Base-by-base conservation (phyloP, 345 rosid genomes). In the Euclidium syriacum region DNA sequence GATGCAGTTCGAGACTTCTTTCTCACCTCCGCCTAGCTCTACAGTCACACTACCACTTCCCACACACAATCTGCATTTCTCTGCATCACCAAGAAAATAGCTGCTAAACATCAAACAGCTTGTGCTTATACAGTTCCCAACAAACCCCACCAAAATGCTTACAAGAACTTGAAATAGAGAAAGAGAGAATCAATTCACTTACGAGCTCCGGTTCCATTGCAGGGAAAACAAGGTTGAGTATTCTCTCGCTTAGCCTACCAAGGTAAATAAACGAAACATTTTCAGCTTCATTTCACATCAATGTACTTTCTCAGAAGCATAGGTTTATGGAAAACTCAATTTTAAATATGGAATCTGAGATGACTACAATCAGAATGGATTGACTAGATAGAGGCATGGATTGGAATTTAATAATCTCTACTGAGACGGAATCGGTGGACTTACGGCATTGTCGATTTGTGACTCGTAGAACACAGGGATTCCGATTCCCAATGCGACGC, bases 221-320 rank as follows among this genome's bases (percentile, higher is more conserved):
- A 94, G 30, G 99, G 99, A 68, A 94, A 94, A 78, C 97, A 94
- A 11, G 91, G 88, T 73, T 94, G 99, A 0, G 95, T 89, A 33
- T 89, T 94, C 1, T 87, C 96, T 56, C 96, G 78, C 64, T 79
- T 85, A 16, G 95, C 84, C 98, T 91, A 77, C 66, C 23, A 47
- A 57, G 2, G 0, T 24, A 24, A 60, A 46, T n/a, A n/a, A 12
- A 57, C 6, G 34, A 19, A 14, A 27, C 14, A 53, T 4, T 15
- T 20, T 33, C 24, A 53, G 23, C 48, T 29, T 14, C 40, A 6
- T 12, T 48, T 24, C 52, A 58, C 46, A 26, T 17, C 32, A 24
- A 39, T 39, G 25, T 39, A 25, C 14, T n/a, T n/a, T 38, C 7
- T 55, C 35, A 39, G 30, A 4, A 4, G 6, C 19, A 16, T 34